Evolutionary conservation across 208 protist species (phyloP), one percentile per base, ranked within the genome.

Genomic region (Porcisia hertigi): DNA sequence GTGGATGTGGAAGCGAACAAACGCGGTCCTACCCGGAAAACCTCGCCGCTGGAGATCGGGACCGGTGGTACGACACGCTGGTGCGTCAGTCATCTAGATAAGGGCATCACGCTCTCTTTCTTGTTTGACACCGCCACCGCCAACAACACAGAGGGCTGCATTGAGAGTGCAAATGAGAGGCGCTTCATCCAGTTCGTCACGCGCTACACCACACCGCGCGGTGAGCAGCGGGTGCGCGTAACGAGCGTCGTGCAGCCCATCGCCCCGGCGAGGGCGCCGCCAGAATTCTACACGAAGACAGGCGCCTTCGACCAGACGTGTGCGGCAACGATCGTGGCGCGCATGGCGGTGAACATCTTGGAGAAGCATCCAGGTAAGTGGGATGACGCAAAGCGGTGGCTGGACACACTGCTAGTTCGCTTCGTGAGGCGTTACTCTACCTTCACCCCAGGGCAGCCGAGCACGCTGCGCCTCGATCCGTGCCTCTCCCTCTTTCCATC

Each of bases 371-470:
- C 89, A 8, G 86, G 76, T 41, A 85, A 87, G 76, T 97, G 87
- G 88, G 90, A 96, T 41, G 97, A 99, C 67, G 93, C 99, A 20
- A 94, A 99, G 71, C 90, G 99, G 45, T 99, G 98, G 98, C 73
- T 99, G 8, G 99, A 99, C 82, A 96, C 96, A 34, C 92, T 99
- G 79, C 89, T 99, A 3, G 99, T 99, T 69, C 87, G 92, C 54
- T 96, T 99, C 62, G 97, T 99, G 41, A 81, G 88, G 12, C 98
- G 98, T 67, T 99, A 99, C 81, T 93, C 86, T 58, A 93, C 90
- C 39, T 99, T 98, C 83, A 80, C 84, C 5, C 83, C 92, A 47
- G 89, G 97, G 57, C 84, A 98, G 41, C 89, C 97, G 9, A 73
- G 82, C 45, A 98, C 96, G 4, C 89, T 99, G 64, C 87, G 84